Conservation (phyloP, 2,329 filamentous ascomycete species). For the Colletotrichum sp. region DNA sequence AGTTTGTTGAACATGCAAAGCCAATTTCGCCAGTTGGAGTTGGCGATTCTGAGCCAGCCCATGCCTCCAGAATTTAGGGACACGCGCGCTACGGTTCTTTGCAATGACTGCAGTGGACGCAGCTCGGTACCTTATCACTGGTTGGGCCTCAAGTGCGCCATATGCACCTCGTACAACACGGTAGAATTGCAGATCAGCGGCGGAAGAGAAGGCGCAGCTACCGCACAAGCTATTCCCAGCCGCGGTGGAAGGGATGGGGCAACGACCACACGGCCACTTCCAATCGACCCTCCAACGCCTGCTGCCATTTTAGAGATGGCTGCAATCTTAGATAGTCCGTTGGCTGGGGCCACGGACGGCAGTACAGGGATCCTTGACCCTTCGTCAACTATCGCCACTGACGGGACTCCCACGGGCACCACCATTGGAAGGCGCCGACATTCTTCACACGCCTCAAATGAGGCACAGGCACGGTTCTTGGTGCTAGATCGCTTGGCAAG, state of each 20-base stretch:
- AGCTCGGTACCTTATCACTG: conserved; percentile 91
- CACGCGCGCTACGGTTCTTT: conserved; percentile 83
- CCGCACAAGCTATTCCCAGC: not conserved
- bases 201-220: conserved; percentile 21
- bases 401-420: not conserved
- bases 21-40: conserved; percentile 89
- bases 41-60: conserved; percentile 85
- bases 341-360: not conserved
- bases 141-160: conserved; percentile 87
- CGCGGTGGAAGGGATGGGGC: not conserved
- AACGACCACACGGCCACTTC: not conserved
- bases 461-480: conserved; percentile 33
- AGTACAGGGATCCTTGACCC: not conserved
- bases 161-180: conserved; percentile 74
- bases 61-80: conserved; percentile 87
- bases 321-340: not conserved
- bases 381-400: not conserved
- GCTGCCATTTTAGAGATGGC: not conserved
- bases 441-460: conserved; percentile 36
- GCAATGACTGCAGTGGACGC: conserved; percentile 93
- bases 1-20: conserved; percentile 98
- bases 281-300: not conserved
- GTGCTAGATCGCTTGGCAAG: conserved; percentile 45
- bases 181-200: conserved; percentile 68
- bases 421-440: conserved; percentile 35